A percentile compares a stretch with the other conserved stretches of the same genome.
These are phyloP conservation scores for Cystobasidium sp. DNA, from an alignment of 1,284 basidiomycete species.

Conservation along the genomic window DNA sequence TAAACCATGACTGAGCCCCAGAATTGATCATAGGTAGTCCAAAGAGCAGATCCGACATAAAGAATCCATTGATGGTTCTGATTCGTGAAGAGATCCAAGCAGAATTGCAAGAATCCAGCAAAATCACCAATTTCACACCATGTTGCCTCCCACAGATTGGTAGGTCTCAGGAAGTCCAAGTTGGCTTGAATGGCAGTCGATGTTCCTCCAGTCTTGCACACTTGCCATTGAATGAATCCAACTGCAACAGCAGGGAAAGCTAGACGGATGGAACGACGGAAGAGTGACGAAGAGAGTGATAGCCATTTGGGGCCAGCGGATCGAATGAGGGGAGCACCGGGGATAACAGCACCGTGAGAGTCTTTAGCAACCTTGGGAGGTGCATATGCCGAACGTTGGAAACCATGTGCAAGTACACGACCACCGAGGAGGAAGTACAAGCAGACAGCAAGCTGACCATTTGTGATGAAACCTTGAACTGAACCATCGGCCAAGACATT, in stretches of 20 bases:
- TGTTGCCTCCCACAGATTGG: constrained; percentile 56
- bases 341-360: constrained; percentile 54
- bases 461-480: constrained; percentile 54
- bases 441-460: constrained; percentile 56
- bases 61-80: constrained; percentile 58
- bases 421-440: constrained; percentile 58
- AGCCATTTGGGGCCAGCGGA: constrained; percentile 55
- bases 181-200: constrained; percentile 54
- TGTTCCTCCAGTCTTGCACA: constrained; percentile 52
- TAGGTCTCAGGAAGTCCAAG: constrained; percentile 53
- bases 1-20: constrained; percentile 59
- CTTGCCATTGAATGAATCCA: constrained; percentile 57
- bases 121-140: constrained; percentile 58
- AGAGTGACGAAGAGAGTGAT: constrained; percentile 56
- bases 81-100: constrained; percentile 58
- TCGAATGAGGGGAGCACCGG: constrained; percentile 53
- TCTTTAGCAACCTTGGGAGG: constrained; percentile 55
- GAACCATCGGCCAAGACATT: constrained; percentile 55
- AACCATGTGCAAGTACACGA: constrained; percentile 57
- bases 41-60: constrained; percentile 57
- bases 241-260: constrained; percentile 57
- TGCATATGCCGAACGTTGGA: constrained; percentile 56
- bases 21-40: constrained; percentile 59
- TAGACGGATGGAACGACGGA: constrained; percentile 58
- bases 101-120: constrained; percentile 56